Conservation (phyloP, 306 rosid genomes). For the Luffa aegyptiaca region DNA sequence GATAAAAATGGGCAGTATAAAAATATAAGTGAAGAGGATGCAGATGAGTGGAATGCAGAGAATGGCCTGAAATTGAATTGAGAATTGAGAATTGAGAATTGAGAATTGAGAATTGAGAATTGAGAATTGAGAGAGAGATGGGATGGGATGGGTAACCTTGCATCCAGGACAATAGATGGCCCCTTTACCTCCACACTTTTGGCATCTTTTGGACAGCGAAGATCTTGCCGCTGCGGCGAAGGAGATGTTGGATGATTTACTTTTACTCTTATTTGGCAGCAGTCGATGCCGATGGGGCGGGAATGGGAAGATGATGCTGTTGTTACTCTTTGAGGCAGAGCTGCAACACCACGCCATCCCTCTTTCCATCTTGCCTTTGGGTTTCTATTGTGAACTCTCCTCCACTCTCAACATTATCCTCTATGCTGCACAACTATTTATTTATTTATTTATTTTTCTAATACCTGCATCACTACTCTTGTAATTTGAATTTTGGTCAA, state of each 20-base stretch:
- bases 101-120: neutral
- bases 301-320: neutral
- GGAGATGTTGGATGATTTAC: neutral
- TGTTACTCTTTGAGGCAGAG: neutral
- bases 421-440: neutral
- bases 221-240: neutral
- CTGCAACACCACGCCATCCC: neutral
- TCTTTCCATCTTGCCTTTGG: neutral
- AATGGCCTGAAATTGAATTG: too few species aligned
- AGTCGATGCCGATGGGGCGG: neutral
- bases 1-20: too few species aligned
- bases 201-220: conserved; percentile 20
- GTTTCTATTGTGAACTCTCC: neutral
- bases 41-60: neutral
- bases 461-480: too few species aligned
- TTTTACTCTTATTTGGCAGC: neutral
- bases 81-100: too few species aligned
- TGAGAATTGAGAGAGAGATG: neutral
- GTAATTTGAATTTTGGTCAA: too few species aligned
- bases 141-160: conserved; percentile 33
- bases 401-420: neutral
- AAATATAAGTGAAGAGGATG: neutral
- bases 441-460: neutral
- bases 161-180: conserved; percentile 80
- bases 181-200: conserved; percentile 57